Base-by-base conservation (phyloP, 2,329 filamentous ascomycete species). In the Alternaria brassicicola region DNA sequence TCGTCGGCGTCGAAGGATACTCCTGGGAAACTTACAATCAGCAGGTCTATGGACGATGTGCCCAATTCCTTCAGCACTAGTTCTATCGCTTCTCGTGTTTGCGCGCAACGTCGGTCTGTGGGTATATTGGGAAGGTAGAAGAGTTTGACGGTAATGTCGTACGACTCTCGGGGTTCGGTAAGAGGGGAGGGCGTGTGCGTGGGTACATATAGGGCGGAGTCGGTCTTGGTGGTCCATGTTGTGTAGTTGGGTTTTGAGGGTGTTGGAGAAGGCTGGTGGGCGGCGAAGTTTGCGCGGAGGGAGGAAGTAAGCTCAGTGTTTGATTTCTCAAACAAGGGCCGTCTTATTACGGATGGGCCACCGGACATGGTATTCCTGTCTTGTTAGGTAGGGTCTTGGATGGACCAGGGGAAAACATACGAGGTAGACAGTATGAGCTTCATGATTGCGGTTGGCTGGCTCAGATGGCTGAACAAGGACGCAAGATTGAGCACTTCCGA, bases 131-230 rank as follows among this genome's bases (percentile, higher is more conserved):
- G 90, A 26, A 98, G 84, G 78, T 95, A 96, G 82, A 99, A 99
- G 21, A 99, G 80, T 79, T 99, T 99, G 61, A 95, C 89, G 0
- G 94, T 97, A 71, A 97, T 93, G 74, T 97, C 93, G 81, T 99
- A 99, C 67, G 93, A 88, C 58, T 85, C 83, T 25, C 89, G 83
- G 67, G 96, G 93, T 74, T 99, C 95, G 30, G 87, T 83, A 43
- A 99, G 82, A 0, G 90, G 89, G 4, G 86, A 87, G 28, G 85
- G 80, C 12, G 86, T 82, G 82, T 94, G 87, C 38, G 89, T 85
- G 45, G 94, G 94, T 38, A 97, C 85, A 74, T 90, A 94, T 43
- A 94, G 83, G 5, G 83, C 83, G 43, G 64, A 57, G 23, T 65
- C 64, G 39, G 72, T 63, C 42, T 74, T 81, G 58, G 84, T 84